Percentiles rank a stretch among this genome's conserved stretches.
These are phyloP conservation scores for Schoenoplectus triqueter DNA, from an alignment of 202 grass and related monocot species.

Conservation along the genomic window DNA sequence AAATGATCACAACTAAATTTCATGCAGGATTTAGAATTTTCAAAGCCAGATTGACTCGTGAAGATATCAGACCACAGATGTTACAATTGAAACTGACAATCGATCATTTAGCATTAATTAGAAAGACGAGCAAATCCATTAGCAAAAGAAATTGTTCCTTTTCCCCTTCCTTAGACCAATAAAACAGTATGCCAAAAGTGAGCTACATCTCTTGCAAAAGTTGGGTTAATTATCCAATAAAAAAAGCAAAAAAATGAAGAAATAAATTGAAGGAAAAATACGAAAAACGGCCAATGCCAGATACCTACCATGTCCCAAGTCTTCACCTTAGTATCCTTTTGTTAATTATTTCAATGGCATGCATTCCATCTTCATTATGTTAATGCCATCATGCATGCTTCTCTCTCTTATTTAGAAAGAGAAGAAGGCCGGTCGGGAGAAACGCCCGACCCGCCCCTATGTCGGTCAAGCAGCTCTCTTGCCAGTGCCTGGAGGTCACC, in stretches of 20 bases:
- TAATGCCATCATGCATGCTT: slow-evolving; percentile 44
- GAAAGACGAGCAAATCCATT: slow-evolving; percentile 27
- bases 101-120: slow-evolving; percentile 32
- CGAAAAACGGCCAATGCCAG: slow-evolving; percentile 68
- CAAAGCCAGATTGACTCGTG: not conserved
- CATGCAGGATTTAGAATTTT: slow-evolving; percentile 21
- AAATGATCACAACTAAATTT: slow-evolving; percentile 25
- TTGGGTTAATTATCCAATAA: slow-evolving; percentile 46
- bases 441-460: slow-evolving; percentile 46
- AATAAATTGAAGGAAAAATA: slow-evolving; percentile 52
- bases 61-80: slow-evolving; percentile 21
- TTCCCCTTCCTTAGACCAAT: not conserved
- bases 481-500: slow-evolving; percentile 87
- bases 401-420: slow-evolving; percentile 23
- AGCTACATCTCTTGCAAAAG: slow-evolving; percentile 48
- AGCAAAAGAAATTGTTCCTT: too few species aligned
- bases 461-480: slow-evolving; percentile 80
- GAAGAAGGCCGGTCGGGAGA: slow-evolving; percentile 48
- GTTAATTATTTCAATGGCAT: slow-evolving; percentile 50
- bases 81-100: not conserved
- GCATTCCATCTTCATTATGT: slow-evolving; percentile 53
- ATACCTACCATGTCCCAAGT: slow-evolving; percentile 53
- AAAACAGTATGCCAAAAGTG: slow-evolving; percentile 40
- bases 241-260: slow-evolving; percentile 26
- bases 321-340: slow-evolving; percentile 32